Percentiles rank a stretch among this genome's conserved stretches.
Conservation (phyloP, 2,329 filamentous ascomycete genomes). For the Botrytis medusae region DNA sequence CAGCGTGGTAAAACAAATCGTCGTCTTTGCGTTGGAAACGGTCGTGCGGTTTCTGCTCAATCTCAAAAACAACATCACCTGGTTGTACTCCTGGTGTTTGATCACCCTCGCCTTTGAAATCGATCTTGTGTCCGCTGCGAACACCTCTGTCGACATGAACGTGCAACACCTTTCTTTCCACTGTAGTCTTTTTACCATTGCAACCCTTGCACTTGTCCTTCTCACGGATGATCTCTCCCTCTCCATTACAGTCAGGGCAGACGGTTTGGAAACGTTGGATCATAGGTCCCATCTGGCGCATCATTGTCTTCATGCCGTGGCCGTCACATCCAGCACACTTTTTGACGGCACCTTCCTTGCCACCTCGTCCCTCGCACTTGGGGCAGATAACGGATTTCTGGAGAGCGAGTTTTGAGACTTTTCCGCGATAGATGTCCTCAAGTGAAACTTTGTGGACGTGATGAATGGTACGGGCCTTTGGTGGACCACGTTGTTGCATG, state of each 20-base stretch:
- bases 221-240: slow-evolving; percentile 94
- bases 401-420: slow-evolving; percentile 93
- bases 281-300: slow-evolving; percentile 99
- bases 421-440: slow-evolving; percentile 97
- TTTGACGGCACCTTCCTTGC: slow-evolving; percentile 97
- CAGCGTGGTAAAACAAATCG: slow-evolving; percentile 90
- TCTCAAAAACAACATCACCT: slow-evolving; percentile 97
- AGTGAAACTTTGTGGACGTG: slow-evolving; percentile 98
- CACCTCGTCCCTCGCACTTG: slow-evolving; percentile 89
- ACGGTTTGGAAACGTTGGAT: slow-evolving; percentile 99
- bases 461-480: slow-evolving; percentile 91
- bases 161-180: slow-evolving; percentile 97
- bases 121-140: slow-evolving; percentile 89
- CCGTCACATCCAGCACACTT: slow-evolving; percentile 89
- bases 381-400: slow-evolving; percentile 97
- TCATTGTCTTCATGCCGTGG: slow-evolving; percentile 99
- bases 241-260: slow-evolving; percentile 96
- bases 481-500: slow-evolving; percentile 76
- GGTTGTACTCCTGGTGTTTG: slow-evolving; percentile 90
- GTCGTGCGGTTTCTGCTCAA: slow-evolving; percentile 96
- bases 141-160: slow-evolving; percentile 97
- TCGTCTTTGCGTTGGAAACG: slow-evolving; percentile 96
- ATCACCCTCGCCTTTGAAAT: slow-evolving; percentile 95
- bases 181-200: slow-evolving; percentile 94
- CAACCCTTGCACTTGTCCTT: slow-evolving; percentile 98